A percentile compares a stretch with the other conserved stretches of the same genome.
phyloP scores from a whole-genome alignment of 2,329 filamentous ascomycete species.

The Arthroderma sp. region DNA sequence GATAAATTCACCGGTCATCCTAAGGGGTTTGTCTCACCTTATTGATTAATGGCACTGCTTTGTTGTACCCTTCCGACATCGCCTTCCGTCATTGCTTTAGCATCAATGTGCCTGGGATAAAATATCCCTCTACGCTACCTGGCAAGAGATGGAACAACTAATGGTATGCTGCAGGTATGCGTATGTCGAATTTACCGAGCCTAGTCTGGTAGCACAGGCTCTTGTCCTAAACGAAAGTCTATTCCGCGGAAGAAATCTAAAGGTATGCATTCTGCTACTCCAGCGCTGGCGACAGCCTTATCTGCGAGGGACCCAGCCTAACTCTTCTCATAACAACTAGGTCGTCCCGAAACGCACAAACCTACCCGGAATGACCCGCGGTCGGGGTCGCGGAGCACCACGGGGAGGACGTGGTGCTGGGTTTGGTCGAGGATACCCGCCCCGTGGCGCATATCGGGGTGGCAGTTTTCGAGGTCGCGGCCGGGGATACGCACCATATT shows the following conservation, averaged over 20 bases:
- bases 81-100: not conserved
- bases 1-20: conserved; percentile 98
- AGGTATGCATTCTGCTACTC: conserved; percentile 49
- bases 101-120: conserved; percentile 7
- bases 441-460: conserved; percentile 12
- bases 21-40: conserved; percentile 63
- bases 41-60: not conserved
- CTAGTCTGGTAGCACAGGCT: conserved; percentile 80
- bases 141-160: conserved; percentile 40
- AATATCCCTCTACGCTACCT: conserved; percentile 35
- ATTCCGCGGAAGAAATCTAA: conserved; percentile 88
- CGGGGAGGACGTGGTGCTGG: conserved; percentile 40
- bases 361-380: conserved; percentile 82
- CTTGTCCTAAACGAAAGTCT: conserved; percentile 92
- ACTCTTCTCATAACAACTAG: conserved; percentile 31
- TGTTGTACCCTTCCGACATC: conserved; percentile 4
- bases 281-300: not conserved
- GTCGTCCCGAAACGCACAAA: conserved; percentile 86
- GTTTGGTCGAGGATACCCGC: conserved; percentile 11
- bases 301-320: not conserved
- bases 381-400: conserved; percentile 42
- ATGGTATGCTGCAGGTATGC: conserved; percentile 58
- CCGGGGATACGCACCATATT: conserved; percentile 36
- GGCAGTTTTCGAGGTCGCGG: conserved; percentile 21
- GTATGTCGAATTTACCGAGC: conserved; percentile 96